Evolutionary conservation across 768 basidiomycete genomes (phyloP).

Genomic region (Pisolithus microcarpus): DNA sequence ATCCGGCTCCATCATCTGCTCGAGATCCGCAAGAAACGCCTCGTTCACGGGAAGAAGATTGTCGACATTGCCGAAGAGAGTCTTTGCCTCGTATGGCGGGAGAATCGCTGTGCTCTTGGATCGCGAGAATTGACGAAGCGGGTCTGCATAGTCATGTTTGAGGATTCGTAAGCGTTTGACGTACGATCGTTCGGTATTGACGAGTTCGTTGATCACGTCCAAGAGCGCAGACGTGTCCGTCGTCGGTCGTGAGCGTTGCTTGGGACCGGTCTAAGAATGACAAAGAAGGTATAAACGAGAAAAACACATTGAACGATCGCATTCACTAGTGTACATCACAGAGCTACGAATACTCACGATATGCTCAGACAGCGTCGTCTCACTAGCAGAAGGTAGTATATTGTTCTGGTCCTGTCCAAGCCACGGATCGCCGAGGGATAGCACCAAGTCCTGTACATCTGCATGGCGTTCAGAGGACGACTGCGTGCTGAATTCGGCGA

Average conservation of each 20-base stretch:
- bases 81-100: conserved; percentile 85
- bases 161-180: conserved; percentile 75
- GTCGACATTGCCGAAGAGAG: conserved; percentile 91
- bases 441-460: conserved; percentile 76
- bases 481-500: background rate
- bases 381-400: conserved; percentile 37
- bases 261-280: conserved; percentile 16
- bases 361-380: conserved; percentile 31
- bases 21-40: conserved; percentile 75
- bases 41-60: conserved; percentile 84
- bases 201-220: conserved; percentile 78
- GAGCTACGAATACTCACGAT: conserved; percentile 33
- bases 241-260: conserved; percentile 47
- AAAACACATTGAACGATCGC: background rate
- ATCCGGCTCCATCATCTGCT: conserved; percentile 64
- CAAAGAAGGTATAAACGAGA: background rate
- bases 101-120: conserved; percentile 84
- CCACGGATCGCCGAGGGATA: conserved; percentile 68
- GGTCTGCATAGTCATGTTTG: conserved; percentile 86
- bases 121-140: conserved; percentile 77
- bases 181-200: conserved; percentile 86
- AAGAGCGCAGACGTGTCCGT: conserved; percentile 60
- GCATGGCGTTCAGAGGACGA: conserved; percentile 8
- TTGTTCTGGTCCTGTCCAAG: conserved; percentile 43
- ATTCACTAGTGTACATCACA: background rate